phyloP scores from a whole-genome alignment of 2,329 filamentous ascomycete genomes.

The Paecilomyces fulvus region DNA sequence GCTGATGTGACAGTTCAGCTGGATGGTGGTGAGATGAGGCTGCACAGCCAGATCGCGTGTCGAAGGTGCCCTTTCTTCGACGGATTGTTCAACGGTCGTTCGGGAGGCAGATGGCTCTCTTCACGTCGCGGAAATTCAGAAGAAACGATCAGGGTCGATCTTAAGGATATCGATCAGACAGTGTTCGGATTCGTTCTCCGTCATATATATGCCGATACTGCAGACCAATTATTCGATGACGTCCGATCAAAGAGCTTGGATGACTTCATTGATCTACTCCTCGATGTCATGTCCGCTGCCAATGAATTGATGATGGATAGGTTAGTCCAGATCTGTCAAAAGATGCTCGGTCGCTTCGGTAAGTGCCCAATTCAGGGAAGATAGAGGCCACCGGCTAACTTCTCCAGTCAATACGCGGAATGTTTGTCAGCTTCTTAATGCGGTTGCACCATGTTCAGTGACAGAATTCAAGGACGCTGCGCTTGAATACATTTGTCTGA shows the following conservation, averaged over 20 bases:
- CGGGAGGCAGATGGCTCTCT: constrained; percentile 74
- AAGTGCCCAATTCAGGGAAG: constrained; percentile 16
- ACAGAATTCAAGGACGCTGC: constrained; percentile 80
- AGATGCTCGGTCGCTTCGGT: constrained; percentile 69
- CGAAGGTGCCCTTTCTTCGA: constrained; percentile 88
- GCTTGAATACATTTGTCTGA: constrained; percentile 83
- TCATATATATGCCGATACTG: constrained; percentile 76
- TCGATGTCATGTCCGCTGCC: constrained; percentile 82
- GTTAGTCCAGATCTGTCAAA: constrained; percentile 82
- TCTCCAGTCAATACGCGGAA: constrained; percentile 67
- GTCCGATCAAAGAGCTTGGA: constrained; percentile 65
- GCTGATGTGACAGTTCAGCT: constrained; percentile 74
- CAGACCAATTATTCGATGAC: constrained; percentile 71
- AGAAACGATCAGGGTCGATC: constrained; percentile 60
- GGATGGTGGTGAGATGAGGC: constrained; percentile 56
- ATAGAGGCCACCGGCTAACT: constrained; percentile 5
- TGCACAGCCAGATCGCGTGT: constrained; percentile 73
- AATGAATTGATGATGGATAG: constrained; percentile 95
- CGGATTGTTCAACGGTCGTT: constrained; percentile 80
- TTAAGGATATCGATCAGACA: constrained; percentile 66
- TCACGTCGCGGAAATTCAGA: constrained; percentile 49
- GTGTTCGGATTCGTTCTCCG: constrained; percentile 72
- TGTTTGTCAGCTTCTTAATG: constrained; percentile 75
- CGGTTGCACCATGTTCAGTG: constrained; percentile 74
- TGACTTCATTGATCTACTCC: constrained; percentile 76